These are phyloP conservation scores for Westerdykella sp. DNA, from an alignment of 2,329 filamentous ascomycete species.

Conservation along the genomic window DNA sequence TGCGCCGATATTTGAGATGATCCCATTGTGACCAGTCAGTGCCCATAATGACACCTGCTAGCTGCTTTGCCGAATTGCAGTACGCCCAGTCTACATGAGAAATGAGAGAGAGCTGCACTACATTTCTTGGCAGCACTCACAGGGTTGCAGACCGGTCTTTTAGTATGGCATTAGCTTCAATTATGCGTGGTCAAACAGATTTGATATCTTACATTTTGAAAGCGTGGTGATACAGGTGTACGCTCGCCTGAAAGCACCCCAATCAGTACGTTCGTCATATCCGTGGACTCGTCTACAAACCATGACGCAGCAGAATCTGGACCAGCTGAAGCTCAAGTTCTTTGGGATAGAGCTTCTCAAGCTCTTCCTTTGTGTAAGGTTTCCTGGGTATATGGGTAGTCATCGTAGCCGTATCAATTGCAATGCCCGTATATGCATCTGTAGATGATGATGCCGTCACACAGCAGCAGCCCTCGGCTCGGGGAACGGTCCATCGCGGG, in stretches of 20 bases:
- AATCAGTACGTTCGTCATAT: neutral
- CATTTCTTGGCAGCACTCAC: slow-evolving; percentile 15
- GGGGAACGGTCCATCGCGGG: neutral
- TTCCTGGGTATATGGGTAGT: slow-evolving; percentile 67
- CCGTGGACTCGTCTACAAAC: slow-evolving; percentile 12
- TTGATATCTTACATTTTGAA: slow-evolving; percentile 61
- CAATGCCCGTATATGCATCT: neutral
- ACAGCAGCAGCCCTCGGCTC: neutral
- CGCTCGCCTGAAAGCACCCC: slow-evolving; percentile 53
- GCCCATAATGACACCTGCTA: slow-evolving; percentile 57
- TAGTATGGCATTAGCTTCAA: neutral
- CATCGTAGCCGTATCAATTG: slow-evolving; percentile 52
- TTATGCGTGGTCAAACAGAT: neutral
- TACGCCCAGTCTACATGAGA: slow-evolving; percentile 69
- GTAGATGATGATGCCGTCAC: no score
- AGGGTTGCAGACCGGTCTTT: slow-evolving; percentile 30
- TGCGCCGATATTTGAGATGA: slow-evolving; percentile 57
- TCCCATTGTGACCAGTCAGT: slow-evolving; percentile 52
- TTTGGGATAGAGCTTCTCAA: slow-evolving; percentile 72
- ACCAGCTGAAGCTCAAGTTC: slow-evolving; percentile 79
- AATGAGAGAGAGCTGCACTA: slow-evolving; percentile 8
- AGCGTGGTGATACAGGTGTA: slow-evolving; percentile 80
- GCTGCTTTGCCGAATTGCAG: slow-evolving; percentile 68
- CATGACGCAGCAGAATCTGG: slow-evolving; percentile 56
- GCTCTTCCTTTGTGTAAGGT: slow-evolving; percentile 75